Evolutionary conservation across 2,329 filamentous ascomycete species (phyloP), one percentile per base, ranked within the genome.

Genomic region (Stachybotrys chlorohalonatus): DNA sequence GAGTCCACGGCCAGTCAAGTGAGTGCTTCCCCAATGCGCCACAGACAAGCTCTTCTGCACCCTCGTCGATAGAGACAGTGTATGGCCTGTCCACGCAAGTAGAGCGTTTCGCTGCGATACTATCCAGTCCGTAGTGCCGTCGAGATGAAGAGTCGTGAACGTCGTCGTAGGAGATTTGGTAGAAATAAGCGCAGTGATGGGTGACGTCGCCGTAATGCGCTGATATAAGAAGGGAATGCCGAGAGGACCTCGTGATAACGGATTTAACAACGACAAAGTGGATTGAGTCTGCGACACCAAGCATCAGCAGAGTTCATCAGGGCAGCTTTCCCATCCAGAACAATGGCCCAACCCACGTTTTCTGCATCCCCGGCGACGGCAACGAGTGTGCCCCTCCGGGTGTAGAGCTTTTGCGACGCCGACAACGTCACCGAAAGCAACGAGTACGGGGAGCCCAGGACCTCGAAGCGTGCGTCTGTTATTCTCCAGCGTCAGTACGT

Each of bases 171-270:
- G 84, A 6, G 90, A 90, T 68, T 91, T 94, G 30, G 93, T 91
- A 32, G 89, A 89, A 62, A 99, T 87, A 59, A 99, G 76, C 36
- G 91, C 91, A 48, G 89, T 95, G 60, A 96, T 82, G 1, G 94
- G 92, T 50, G 85, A 89, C 1, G 92, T 91, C 1, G 93, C 93
- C 39, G 90, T 87, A 61, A 97, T 83, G 73, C 88, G 78, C 73
- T 97, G 93, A 74, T 97, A 97, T 57, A 99, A 80, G 72, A 99
- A 99, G 1, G 94, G 94, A 52, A 97, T 87, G 60, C 92, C 90
- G 31, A 95, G 81, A 51, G 85, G 72, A 30, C 87, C 87, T 69
- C 94, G 85, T 56, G 85, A 82, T 66, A 96, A 80, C 15, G 94
- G 94, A 57, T 91, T 87, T 54, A 97, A 83, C 52, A 96, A 72